Evolutionary conservation across 805 yeast genomes (phyloP), one percentile per base, ranked within the genome.

Genomic region (Clavispora carvajalis): DNA sequence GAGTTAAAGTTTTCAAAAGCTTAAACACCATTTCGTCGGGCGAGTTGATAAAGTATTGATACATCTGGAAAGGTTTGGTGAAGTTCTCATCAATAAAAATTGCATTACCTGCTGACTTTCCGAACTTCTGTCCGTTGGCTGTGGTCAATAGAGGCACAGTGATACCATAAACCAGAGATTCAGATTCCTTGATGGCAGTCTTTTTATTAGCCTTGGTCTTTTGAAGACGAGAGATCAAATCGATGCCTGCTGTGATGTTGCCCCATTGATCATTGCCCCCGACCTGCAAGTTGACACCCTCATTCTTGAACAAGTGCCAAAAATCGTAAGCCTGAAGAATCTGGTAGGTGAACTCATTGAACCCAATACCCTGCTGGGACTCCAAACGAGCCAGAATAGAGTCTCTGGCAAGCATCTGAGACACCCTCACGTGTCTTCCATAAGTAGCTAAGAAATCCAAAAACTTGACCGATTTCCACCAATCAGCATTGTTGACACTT

Each of bases 191-290:
- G 11, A 36, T 36, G 5, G 26, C 19, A 3, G 26, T 34, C 8
- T 33, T 25, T 12, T 25, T 24, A 4, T n/a, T 3, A 8, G 26
- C 35, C 21, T 34, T 39, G 10, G 49, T 39, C 40, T 50, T 50
- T 45, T 60, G 52, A 50, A 85, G 58, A 46, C 95, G 67, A 1
- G 82, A 70, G 29, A 90, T 88, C 43, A 93, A 70, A 54, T 93
- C 99, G 29, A 86, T 76, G 0, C 99, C 99, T 0, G 98, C 97
- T 2, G 95, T 87, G 44, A 93, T 93, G 54, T 93, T 93, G 1
- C 99, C 99, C 89, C 96, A 93, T 62, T 93, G 99, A 59, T 93
- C 99, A 57, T 85, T 89, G 5, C 99, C 99, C 18, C 99, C 99
- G 25, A 85, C 80, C 65, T 93, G 98, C 11, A 89, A 62, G 33